Base-by-base conservation (phyloP, 352 stramenopile genomes). In the Globisporangium nodosum region DNA sequence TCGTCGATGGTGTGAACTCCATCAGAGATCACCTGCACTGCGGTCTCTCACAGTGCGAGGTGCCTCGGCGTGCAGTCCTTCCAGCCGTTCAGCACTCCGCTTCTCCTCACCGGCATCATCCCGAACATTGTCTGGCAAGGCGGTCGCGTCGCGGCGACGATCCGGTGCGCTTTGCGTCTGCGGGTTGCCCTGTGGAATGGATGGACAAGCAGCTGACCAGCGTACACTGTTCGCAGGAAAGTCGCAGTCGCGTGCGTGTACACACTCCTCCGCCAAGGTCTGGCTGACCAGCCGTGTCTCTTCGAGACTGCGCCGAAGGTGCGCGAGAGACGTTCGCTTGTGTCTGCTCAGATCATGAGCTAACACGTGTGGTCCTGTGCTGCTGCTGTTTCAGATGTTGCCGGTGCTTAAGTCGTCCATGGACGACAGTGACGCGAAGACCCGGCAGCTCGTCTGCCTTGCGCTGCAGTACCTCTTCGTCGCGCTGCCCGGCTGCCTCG, bases 71-170 rank as follows among this genome's bases (percentile, higher is more conserved):
- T 12, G 6, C 47, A 94, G 85, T 61, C 79, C 0, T 87, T 94
- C 52, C 73, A 81, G 54, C 69, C 76, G 15, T 92, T 82, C 58
- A 87, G 70, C 47, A 68, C 67, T 15, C 13, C 60, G 24, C 54
- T 95, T 21, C 56, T 97, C 24, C 65, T 88, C 42, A 85, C 92
- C 49, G 73, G 76, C 47, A 89, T 97, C 45, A 81, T 92, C 24
- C 88, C 90, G 12, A 97, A 96, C 70, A 89, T 96, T 39, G 85
- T 96, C 27, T 97, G 90, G 88, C 80, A 81, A 58, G 88, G 80
- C 24, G 90, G 88, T 20, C 79, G 87, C 46, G 85, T 96, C 18
- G 87, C 89, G 46, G 81, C 85, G 39, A 96, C 87, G 11, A 89
- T 96, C 58, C 76, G 83, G 85, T 92, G 56, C 18, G 52, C 43